phyloP scores from a whole-genome alignment of 495 filamentous ascomycete genomes.

The Baudoinia panamericana region DNA sequence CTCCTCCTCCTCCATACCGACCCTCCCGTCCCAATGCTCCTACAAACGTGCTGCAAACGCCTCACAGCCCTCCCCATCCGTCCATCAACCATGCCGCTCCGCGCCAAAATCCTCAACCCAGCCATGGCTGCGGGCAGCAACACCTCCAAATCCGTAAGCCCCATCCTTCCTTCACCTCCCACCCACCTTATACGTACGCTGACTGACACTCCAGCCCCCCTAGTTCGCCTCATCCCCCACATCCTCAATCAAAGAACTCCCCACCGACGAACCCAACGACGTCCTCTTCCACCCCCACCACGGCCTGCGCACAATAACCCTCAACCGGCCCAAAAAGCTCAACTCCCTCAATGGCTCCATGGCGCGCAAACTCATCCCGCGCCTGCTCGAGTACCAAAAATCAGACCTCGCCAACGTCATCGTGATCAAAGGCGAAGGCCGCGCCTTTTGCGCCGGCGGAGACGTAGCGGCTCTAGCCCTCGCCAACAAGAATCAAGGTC shows the following conservation, averaged over 20 bases:
- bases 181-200: slow-evolving; percentile 5
- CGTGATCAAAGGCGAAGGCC: slow-evolving; percentile 77
- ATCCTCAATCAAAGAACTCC: slow-evolving; percentile 15
- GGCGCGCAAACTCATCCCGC: slow-evolving; percentile 78
- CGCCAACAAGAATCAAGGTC: slow-evolving; percentile 54
- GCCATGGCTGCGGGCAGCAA: slow-evolving; percentile 41
- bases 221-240: slow-evolving; percentile 13
- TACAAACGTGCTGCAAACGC: slow-evolving; percentile 35
- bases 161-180: background rate
- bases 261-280: slow-evolving; percentile 68
- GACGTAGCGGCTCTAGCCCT: slow-evolving; percentile 68
- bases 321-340: slow-evolving; percentile 81
- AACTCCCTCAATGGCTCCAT: slow-evolving; percentile 90
- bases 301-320: slow-evolving; percentile 81
- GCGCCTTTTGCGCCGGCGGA: slow-evolving; percentile 85
- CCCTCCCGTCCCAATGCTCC: slow-evolving; percentile 35
- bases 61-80: slow-evolving; percentile 30
- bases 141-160: slow-evolving; percentile 33
- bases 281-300: slow-evolving; percentile 80
- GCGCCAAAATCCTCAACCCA: slow-evolving; percentile 64
- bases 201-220: slow-evolving; percentile 15
- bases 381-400: slow-evolving; percentile 45
- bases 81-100: slow-evolving; percentile 75
- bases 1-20: background rate
- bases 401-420: slow-evolving; percentile 74